These are phyloP conservation scores for Puccinia polysora DNA, from an alignment of 1,284 basidiomycete genomes.

Conservation along the genomic window DNA sequence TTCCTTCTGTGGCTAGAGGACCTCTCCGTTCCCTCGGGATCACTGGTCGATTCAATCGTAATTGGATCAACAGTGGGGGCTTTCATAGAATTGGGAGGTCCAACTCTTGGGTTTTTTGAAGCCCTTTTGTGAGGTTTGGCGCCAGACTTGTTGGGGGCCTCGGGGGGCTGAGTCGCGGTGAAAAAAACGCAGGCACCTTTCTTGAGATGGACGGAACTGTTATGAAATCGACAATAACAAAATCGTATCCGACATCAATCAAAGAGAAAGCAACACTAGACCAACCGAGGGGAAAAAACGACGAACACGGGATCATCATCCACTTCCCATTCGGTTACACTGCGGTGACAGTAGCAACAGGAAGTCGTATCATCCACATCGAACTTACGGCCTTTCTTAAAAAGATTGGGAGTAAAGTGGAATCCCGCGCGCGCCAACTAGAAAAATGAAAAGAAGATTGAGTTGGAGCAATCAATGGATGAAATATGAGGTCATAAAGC, in stretches of 20 bases:
- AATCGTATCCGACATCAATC: neutral
- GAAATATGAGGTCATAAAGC: neutral
- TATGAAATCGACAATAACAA: neutral
- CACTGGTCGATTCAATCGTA: neutral
- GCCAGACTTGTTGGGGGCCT: neutral
- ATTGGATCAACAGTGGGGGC: conserved; percentile 1
- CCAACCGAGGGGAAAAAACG: neutral
- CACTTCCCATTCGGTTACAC: conserved; percentile 36
- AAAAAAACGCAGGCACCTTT: conserved; percentile 40
- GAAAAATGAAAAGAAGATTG: neutral
- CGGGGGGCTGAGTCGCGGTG: conserved; percentile 12
- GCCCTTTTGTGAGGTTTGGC: conserved; percentile 10
- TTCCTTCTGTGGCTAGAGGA: neutral
- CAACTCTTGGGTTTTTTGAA: neutral
- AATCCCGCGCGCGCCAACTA: conserved; percentile 31
- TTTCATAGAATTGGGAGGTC: neutral
- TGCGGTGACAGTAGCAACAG: conserved; percentile 33
- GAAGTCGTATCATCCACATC: conserved; percentile 34
- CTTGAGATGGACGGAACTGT: conserved; percentile 39
- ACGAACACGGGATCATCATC: conserved; percentile 35
- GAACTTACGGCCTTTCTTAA: conserved; percentile 33
- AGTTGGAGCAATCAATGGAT: neutral
- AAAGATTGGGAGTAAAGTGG: conserved; percentile 24
- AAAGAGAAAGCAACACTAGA: neutral
- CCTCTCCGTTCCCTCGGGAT: neutral